phyloP scores from a whole-genome alignment of 257 asterid species.

The Solanum lignicaule region DNA sequence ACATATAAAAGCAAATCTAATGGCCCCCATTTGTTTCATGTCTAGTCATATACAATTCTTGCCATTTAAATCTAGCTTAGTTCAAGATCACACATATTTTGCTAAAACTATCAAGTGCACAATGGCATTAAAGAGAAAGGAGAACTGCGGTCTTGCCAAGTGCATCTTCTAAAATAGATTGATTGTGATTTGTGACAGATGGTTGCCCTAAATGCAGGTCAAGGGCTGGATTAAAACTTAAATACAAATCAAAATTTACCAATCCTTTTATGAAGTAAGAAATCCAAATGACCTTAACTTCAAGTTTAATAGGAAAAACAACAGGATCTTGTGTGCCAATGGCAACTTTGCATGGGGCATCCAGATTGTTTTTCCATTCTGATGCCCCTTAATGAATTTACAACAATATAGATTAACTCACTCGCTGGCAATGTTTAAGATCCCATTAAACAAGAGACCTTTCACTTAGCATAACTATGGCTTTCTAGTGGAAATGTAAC shows the following conservation, averaged over 20 bases:
- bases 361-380: not conserved
- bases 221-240: not conserved
- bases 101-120: constrained; percentile 2
- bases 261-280: not conserved
- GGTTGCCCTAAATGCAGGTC: not conserved
- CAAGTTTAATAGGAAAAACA: not conserved
- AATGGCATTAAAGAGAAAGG: constrained; percentile 12
- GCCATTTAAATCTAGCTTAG: constrained; percentile 1
- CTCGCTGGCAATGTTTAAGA: not conserved
- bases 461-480: not conserved
- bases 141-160: constrained; percentile 5
- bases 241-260: not conserved
- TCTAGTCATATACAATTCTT: constrained; percentile 10
- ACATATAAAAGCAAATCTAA: not conserved
- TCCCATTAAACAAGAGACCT: not conserved
- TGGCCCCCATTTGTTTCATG: constrained; percentile 12
- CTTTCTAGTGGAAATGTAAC: not conserved
- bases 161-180: not conserved
- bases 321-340: not conserved
- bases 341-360: not conserved
- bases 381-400: not conserved
- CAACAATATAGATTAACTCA: not conserved
- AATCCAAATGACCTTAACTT: not conserved
- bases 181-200: not conserved
- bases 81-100: constrained; percentile 3